Evolutionary conservation across 805 yeast species (phyloP), one percentile per base, ranked within the genome.

Genomic region (Starmerella tilneyi): DNA sequence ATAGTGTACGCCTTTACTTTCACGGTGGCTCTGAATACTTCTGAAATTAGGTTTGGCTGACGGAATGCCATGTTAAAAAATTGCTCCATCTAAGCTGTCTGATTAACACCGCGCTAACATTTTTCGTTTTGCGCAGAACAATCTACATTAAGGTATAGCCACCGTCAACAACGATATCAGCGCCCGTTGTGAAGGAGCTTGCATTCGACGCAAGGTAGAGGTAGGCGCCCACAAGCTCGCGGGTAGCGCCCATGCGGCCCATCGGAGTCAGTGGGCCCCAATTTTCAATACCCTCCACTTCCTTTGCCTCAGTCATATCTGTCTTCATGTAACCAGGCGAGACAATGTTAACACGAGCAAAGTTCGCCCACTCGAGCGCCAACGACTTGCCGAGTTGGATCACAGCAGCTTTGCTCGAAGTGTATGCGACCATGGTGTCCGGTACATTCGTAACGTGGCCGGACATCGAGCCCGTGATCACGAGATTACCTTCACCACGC

Each of bases 361-460:
- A 81, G 1, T 78, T 74, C 20, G 86, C 76, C 94, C 94, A 85
- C 66, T 85, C 95, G 34, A 84, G 77, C 12, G 94, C 89, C 50
- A 85, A 68, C 0, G 92, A 80, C 62, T 72, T 79, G 31, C 81
- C 76, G 53, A 84, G 70, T 57, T 85, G 94, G 53, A 77, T 61
- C 23, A 83, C 79, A 6, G 79, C 94, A 31, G 94, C 94, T 70
- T 84, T 85, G 55, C 85, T 81, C 19, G 84, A 82, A 59, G 83
- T 83, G 69, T 84, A 84, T 28, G 81, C 78, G 9, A 94, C 81
- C 68, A 85, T 95, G 58, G 78, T 70, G 63, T 86, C 92, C 19
- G 96, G 96, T 49, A 79, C 76, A 62, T 86, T 86, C 58, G 78
- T 88, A 56, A 86, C 79, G 64, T 78, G 84, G 13, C 84, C 95